These are phyloP conservation scores for Chaetothyriales sp. DNA, from an alignment of 2,329 filamentous ascomycete species.

Conservation along the genomic window DNA sequence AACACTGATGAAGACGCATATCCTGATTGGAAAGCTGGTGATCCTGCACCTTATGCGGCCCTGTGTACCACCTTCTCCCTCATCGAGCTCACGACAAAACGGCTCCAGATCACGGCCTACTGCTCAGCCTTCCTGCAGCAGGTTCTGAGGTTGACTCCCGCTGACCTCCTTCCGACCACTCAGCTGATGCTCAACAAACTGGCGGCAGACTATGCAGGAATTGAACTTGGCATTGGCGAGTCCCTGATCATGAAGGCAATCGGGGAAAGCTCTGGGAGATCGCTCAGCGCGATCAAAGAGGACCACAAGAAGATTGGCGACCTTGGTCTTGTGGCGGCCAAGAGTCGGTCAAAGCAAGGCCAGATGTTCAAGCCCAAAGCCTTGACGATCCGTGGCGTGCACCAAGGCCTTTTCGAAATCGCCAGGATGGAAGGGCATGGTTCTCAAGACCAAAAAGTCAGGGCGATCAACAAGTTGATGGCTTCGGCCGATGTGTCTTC, in stretches of 20 bases:
- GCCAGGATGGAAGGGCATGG: constrained; percentile 77
- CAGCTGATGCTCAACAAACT: constrained; percentile 97
- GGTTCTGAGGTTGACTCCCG: constrained; percentile 79
- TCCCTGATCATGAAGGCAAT: constrained; percentile 98
- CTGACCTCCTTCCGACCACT: constrained; percentile 75
- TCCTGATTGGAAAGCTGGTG: constrained; percentile 82
- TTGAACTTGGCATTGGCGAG: constrained; percentile 96
- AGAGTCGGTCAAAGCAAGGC: constrained; percentile 85
- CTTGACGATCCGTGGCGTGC: constrained; percentile 72
- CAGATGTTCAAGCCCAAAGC: constrained; percentile 98
- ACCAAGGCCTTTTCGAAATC: constrained; percentile 75
- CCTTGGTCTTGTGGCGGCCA: constrained; percentile 83
- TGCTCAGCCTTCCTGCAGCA: constrained; percentile 85
- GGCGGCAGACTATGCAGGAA: constrained; percentile 88
- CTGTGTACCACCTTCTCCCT: constrained; percentile 90
- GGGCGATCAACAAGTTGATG: constrained; percentile 90
- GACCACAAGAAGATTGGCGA: constrained; percentile 96
- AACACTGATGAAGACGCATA: constrained; percentile 64
- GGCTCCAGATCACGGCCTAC: constrained; percentile 74
- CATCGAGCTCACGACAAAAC: constrained; percentile 86
- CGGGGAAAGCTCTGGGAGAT: constrained; percentile 83
- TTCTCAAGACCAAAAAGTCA: constrained; percentile 79
- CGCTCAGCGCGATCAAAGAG: constrained; percentile 75
- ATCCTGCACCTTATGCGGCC: constrained; percentile 85
- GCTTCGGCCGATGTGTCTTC: constrained; percentile 68